Conservation (phyloP, 768 basidiomycete species). For the Mrakia gelida region DNA sequence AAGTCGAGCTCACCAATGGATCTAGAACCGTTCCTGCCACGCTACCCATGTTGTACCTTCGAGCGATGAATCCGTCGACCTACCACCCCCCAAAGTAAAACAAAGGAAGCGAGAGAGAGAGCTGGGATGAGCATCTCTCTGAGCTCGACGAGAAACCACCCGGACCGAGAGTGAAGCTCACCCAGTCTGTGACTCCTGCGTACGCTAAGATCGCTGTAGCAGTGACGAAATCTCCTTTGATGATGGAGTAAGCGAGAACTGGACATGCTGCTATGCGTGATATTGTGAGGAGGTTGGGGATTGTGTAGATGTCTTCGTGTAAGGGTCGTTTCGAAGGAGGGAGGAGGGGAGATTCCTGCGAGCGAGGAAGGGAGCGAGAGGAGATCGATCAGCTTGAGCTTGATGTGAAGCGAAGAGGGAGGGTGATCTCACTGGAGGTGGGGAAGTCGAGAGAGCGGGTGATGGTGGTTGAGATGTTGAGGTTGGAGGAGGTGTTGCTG, state of each 20-base stretch:
- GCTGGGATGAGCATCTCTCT: background rate
- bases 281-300: slow-evolving; percentile 83
- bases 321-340: background rate
- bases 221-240: slow-evolving; percentile 70
- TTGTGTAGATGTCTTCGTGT: slow-evolving; percentile 86
- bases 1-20: slow-evolving; percentile 55
- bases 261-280: slow-evolving; percentile 88
- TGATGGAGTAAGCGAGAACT: slow-evolving; percentile 80
- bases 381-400: background rate
- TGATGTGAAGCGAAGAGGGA: background rate
- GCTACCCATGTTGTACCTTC: slow-evolving; percentile 76
- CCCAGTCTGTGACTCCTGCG: slow-evolving; percentile 88
- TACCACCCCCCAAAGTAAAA: slow-evolving; percentile 43
- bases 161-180: slow-evolving; percentile 47
- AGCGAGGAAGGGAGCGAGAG: background rate
- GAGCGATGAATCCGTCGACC: slow-evolving; percentile 87
- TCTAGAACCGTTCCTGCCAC: slow-evolving; percentile 95
- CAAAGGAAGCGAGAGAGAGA: background rate
- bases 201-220: slow-evolving; percentile 82
- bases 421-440: background rate
- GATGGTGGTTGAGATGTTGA: background rate
- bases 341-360: background rate
- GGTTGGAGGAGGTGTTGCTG: background rate
- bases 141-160: background rate
- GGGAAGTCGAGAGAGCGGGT: background rate